phyloP scores from a whole-genome alignment of 1,284 basidiomycete species.

The Ustilago hordei region DNA sequence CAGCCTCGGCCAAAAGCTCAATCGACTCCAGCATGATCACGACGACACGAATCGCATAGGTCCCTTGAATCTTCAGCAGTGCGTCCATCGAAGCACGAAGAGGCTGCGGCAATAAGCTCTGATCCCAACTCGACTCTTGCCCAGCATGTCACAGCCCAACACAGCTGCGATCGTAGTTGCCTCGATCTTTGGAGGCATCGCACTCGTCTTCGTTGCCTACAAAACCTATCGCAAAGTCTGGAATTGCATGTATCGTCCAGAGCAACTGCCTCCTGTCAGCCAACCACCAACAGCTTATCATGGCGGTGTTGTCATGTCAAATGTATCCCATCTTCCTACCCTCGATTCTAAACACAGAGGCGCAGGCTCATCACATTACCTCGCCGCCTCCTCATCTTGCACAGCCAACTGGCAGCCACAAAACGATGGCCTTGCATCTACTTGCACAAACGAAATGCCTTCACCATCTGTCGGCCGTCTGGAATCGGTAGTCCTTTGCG shows the following conservation, averaged over 20 bases:
- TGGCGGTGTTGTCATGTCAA: slow-evolving; percentile 31
- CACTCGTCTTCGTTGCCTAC: slow-evolving; percentile 49
- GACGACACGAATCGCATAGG: background rate
- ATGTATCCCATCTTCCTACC: slow-evolving; percentile 22
- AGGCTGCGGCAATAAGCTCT: background rate
- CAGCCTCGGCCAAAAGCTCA: background rate
- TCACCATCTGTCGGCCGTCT: slow-evolving; percentile 30
- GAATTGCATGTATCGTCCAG: slow-evolving; percentile 37
- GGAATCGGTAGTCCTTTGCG: slow-evolving; percentile 30
- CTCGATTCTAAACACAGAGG: slow-evolving; percentile 8
- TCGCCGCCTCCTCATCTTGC: slow-evolving; percentile 18
- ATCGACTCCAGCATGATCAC: slow-evolving; percentile 14
- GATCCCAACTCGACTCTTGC: background rate
- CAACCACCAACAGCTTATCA: slow-evolving; percentile 47
- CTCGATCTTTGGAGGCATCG: slow-evolving; percentile 56
- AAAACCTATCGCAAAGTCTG: slow-evolving; percentile 50
- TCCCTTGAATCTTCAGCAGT: background rate
- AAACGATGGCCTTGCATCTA: slow-evolving; percentile 28
- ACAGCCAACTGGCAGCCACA: slow-evolving; percentile 19
- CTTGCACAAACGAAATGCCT: slow-evolving; percentile 37
- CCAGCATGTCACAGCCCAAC: slow-evolving; percentile 56
- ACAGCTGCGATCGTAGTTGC: slow-evolving; percentile 60
- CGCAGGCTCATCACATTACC: slow-evolving; percentile 18
- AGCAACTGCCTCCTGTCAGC: slow-evolving; percentile 49
- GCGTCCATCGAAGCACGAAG: background rate